Percentiles rank a stretch among this genome's conserved stretches.
Conservation (phyloP, 192 early-diverging fungal species). For the Linnemannia zychae region DNA sequence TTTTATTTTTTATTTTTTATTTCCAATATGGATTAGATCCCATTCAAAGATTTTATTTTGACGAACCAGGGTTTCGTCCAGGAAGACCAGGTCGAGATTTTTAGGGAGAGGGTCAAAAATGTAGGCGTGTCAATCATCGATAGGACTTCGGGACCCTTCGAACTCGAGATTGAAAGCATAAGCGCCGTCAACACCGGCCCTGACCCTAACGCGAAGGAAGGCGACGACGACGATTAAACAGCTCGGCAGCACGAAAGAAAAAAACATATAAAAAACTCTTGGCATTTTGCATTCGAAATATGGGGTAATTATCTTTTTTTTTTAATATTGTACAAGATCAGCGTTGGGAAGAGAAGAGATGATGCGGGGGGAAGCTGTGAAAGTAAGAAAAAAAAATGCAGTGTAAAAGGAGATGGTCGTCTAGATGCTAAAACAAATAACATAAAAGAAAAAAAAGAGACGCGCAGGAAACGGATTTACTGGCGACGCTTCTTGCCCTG, state of each 20-base stretch:
- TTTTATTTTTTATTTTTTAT: too few relatives aligned
- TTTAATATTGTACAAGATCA: neutral
- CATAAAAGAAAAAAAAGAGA: conserved; percentile 8
- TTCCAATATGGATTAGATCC: conserved; percentile 69
- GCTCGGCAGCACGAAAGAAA: neutral
- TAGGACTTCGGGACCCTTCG: conserved; percentile 86
- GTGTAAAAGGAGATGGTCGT: conserved; percentile 5
- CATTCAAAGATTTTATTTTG: conserved; percentile 93
- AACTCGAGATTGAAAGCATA: conserved; percentile 92
- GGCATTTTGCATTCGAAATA: neutral
- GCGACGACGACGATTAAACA: conserved; percentile 22
- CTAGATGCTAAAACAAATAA: conserved; percentile 11
- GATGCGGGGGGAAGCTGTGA: neutral
- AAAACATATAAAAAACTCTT: neutral
- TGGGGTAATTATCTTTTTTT: neutral
- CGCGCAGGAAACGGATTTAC: conserved; percentile 20
- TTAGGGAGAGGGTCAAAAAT: conserved; percentile 85
- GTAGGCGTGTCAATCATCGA: conserved; percentile 91
- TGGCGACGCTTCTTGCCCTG: conserved; percentile 61
- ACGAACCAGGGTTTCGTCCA: conserved; percentile 92
- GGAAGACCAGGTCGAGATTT: conserved; percentile 88
- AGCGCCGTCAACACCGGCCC: conserved; percentile 92
- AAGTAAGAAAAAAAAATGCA: neutral
- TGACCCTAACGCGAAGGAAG: conserved; percentile 62
- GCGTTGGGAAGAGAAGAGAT: neutral